These are phyloP conservation scores for Saturnispora mendoncae DNA, from an alignment of 805 yeast species.

Conservation along the genomic window DNA sequence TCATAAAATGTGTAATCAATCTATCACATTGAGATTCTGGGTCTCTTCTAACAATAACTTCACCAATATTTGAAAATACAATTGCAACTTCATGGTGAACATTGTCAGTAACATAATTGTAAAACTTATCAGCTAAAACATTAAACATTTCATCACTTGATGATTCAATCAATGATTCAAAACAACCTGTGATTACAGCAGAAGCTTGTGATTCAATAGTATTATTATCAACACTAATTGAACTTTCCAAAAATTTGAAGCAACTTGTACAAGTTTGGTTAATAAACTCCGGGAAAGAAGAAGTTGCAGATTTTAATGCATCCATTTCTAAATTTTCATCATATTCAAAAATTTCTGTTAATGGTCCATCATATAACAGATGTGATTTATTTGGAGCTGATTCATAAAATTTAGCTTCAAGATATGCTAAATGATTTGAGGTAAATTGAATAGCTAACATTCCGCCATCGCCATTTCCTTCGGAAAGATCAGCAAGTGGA, in stretches of 20 bases:
- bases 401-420: constrained; percentile 37
- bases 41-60: constrained; percentile 59
- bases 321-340: constrained; percentile 39
- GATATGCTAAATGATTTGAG: constrained; percentile 48
- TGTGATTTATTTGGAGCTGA: constrained; percentile 21
- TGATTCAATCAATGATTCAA: constrained; percentile 48
- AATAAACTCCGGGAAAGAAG: constrained; percentile 56
- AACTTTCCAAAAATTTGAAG: constrained; percentile 56
- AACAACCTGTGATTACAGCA: constrained; percentile 28
- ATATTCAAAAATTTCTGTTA: constrained; percentile 27
- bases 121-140: constrained; percentile 37
- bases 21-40: constrained; percentile 39
- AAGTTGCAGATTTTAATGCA: constrained; percentile 66
- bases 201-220: constrained; percentile 44
- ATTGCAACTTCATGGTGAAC: constrained; percentile 54
- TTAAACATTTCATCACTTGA: constrained; percentile 48
- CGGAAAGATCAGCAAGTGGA: constrained; percentile 58
- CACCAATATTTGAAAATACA: constrained; percentile 62
- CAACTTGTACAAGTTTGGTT: constrained; percentile 48
- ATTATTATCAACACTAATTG: constrained; percentile 50
- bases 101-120: constrained; percentile 51
- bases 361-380: constrained; percentile 16
- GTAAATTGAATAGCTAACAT: constrained; percentile 46
- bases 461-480: constrained; percentile 34
- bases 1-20: constrained; percentile 37